phyloP scores from a whole-genome alignment of 2,329 filamentous ascomycete genomes.

The Cladophialophora exuberans region DNA sequence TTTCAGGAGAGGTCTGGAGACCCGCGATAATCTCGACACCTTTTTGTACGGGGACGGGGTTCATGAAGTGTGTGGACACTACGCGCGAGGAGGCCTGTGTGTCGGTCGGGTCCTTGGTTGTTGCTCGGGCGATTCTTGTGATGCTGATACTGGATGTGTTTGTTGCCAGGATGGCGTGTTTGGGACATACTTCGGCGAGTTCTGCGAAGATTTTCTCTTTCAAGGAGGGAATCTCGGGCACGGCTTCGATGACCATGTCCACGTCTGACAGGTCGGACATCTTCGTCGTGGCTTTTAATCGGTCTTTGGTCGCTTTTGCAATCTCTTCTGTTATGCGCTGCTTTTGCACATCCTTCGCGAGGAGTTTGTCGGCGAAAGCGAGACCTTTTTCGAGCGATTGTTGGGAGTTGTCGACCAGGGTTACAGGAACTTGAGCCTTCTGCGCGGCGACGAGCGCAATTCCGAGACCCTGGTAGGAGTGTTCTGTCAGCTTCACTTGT shows the following conservation, averaged over 20 bases:
- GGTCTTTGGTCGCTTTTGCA: slow-evolving; percentile 71
- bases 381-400: slow-evolving; percentile 85
- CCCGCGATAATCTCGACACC: slow-evolving; percentile 97
- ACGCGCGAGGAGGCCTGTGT: slow-evolving; percentile 83
- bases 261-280: slow-evolving; percentile 79
- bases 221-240: slow-evolving; percentile 85
- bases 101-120: slow-evolving; percentile 80
- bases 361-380: slow-evolving; percentile 92
- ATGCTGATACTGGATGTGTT: slow-evolving; percentile 99
- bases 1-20: slow-evolving; percentile 83
- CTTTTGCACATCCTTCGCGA: slow-evolving; percentile 91
- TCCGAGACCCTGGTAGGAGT: slow-evolving; percentile 75
- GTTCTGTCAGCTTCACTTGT: slow-evolving; percentile 10
- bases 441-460: slow-evolving; percentile 93
- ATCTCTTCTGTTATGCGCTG: slow-evolving; percentile 80
- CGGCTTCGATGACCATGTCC: slow-evolving; percentile 97
- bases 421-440: slow-evolving; percentile 81
- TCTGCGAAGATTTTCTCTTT: slow-evolving; percentile 86
- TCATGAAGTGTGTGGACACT: slow-evolving; percentile 98
- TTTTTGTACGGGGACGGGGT: slow-evolving; percentile 94
- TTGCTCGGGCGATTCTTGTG: slow-evolving; percentile 82
- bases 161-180: slow-evolving; percentile 88
- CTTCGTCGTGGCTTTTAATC: slow-evolving; percentile 70
- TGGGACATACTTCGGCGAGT: slow-evolving; percentile 78
- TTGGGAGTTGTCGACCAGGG: slow-evolving; percentile 81